A percentile compares a stretch with the other conserved stretches of the same genome.
These are phyloP conservation scores for Hyaloscypha hepaticicola DNA, from an alignment of 495 filamentous ascomycete species.

Conservation along the genomic window DNA sequence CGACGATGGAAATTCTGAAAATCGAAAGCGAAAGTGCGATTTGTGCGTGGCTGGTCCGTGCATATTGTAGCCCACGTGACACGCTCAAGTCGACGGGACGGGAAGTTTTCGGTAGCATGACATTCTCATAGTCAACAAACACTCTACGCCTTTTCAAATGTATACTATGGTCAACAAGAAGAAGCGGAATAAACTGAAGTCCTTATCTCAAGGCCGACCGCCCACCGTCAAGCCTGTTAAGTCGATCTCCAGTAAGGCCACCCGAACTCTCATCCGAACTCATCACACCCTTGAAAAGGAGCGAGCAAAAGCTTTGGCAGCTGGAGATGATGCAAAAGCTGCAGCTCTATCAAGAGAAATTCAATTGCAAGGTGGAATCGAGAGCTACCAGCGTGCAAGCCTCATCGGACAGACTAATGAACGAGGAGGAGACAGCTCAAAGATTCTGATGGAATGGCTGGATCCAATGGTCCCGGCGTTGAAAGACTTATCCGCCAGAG, in stretches of 20 bases:
- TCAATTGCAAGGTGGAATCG: conserved; percentile 69
- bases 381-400: conserved; percentile 86
- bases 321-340: conserved; percentile 62
- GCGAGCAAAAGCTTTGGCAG: conserved; percentile 61
- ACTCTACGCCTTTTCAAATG: background rate
- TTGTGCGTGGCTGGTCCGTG: background rate
- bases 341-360: conserved; percentile 57
- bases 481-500: conserved; percentile 29
- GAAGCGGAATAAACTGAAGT: conserved; percentile 40
- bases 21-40: background rate
- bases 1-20: conserved; percentile 4
- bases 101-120: too few species aligned
- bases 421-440: conserved; percentile 89
- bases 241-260: conserved; percentile 75
- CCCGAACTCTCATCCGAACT: conserved; percentile 75
- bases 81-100: too few species aligned
- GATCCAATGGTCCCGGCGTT: conserved; percentile 40
- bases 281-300: conserved; percentile 85
- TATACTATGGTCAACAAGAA: conserved; percentile 42
- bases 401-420: conserved; percentile 78
- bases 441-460: conserved; percentile 84
- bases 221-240: conserved; percentile 46
- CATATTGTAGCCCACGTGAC: conserved; percentile 4
- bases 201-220: conserved; percentile 69
- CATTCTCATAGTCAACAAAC: background rate